These are phyloP conservation scores for Akanthomyces muscarius DNA, from an alignment of 2,329 filamentous ascomycete genomes.

Conservation along the genomic window DNA sequence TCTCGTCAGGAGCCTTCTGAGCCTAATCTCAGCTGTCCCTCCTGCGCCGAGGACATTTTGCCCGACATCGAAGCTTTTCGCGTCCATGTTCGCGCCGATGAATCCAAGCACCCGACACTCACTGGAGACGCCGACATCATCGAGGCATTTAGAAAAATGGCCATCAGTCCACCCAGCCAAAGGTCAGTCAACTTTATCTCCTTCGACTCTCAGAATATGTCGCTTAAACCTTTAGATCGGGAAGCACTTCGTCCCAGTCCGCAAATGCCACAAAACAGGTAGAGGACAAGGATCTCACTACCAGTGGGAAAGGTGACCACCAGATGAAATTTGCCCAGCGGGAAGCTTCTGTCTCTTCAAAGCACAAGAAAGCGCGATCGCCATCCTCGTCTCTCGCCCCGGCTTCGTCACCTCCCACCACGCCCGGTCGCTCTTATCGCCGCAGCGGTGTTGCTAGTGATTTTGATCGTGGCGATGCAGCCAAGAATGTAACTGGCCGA, in stretches of 20 bases:
- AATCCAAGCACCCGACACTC: slow-evolving; percentile 22
- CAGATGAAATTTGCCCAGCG: slow-evolving; percentile 18
- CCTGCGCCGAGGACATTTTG: slow-evolving; percentile 25
- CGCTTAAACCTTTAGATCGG: neutral
- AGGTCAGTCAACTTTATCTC: slow-evolving; percentile 18
- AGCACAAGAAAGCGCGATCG: slow-evolving; percentile 27
- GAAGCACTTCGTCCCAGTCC: neutral
- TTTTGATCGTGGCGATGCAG: slow-evolving; percentile 24
- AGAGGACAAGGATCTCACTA: neutral
- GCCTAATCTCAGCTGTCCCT: slow-evolving; percentile 21
- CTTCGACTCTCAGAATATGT: neutral
- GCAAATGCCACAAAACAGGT: neutral
- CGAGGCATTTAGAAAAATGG: slow-evolving; percentile 24
- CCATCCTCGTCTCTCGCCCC: slow-evolving; percentile 25
- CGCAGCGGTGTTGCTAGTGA: slow-evolving; percentile 17
- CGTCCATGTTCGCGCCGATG: slow-evolving; percentile 23
- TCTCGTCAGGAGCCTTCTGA: slow-evolving; percentile 22
- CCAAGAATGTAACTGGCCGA: slow-evolving; percentile 23
- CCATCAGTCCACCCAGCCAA: slow-evolving; percentile 16
- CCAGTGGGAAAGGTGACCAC: neutral
- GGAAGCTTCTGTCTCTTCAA: slow-evolving; percentile 9
- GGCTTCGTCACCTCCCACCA: slow-evolving; percentile 22
- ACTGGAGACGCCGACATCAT: slow-evolving; percentile 25
- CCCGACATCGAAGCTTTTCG: slow-evolving; percentile 26
- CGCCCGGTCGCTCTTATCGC: slow-evolving; percentile 4